These are phyloP conservation scores for Candida namnaoensis DNA, from an alignment of 805 yeast genomes.

Conservation along the genomic window DNA sequence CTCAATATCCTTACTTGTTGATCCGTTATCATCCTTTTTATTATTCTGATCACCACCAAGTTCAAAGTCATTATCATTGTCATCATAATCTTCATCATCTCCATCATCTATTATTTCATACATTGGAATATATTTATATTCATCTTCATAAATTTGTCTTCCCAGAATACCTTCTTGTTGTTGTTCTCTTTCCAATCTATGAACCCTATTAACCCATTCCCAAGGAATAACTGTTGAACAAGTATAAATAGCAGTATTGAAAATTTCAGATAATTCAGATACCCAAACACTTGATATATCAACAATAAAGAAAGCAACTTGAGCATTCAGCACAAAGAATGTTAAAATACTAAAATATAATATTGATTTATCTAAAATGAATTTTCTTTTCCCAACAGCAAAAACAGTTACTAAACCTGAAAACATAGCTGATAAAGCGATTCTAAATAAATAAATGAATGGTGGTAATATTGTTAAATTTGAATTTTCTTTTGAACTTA, in stretches of 20 bases:
- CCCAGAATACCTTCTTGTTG: conserved; percentile 73
- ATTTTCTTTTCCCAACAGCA: conserved; percentile 40
- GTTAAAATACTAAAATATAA: conserved; percentile 50
- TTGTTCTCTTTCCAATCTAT: conserved; percentile 42
- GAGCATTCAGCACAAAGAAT: conserved; percentile 44
- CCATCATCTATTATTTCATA: conserved; percentile 12
- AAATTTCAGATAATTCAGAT: conserved; percentile 63
- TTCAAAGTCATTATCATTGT: background rate
- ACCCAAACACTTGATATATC: conserved; percentile 73
- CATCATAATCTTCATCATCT: conserved; percentile 2
- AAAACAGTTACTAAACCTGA: conserved; percentile 55
- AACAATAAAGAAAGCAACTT: conserved; percentile 65
- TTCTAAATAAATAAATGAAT: conserved; percentile 63
- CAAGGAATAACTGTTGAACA: conserved; percentile 68
- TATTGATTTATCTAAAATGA: conserved; percentile 39
- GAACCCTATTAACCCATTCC: conserved; percentile 77
- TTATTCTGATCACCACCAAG: conserved; percentile 12
- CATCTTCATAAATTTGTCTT: conserved; percentile 66
- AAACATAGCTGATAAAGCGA: conserved; percentile 61
- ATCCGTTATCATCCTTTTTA: conserved; percentile 1
- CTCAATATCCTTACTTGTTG: no score
- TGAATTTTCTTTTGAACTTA: conserved; percentile 15
- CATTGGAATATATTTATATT: conserved; percentile 20
- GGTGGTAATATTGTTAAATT: conserved; percentile 58
- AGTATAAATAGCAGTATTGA: conserved; percentile 64